These are phyloP conservation scores for Aspergillus sp. DNA, from an alignment of 2,329 filamentous ascomycete genomes.

Conservation along the genomic window DNA sequence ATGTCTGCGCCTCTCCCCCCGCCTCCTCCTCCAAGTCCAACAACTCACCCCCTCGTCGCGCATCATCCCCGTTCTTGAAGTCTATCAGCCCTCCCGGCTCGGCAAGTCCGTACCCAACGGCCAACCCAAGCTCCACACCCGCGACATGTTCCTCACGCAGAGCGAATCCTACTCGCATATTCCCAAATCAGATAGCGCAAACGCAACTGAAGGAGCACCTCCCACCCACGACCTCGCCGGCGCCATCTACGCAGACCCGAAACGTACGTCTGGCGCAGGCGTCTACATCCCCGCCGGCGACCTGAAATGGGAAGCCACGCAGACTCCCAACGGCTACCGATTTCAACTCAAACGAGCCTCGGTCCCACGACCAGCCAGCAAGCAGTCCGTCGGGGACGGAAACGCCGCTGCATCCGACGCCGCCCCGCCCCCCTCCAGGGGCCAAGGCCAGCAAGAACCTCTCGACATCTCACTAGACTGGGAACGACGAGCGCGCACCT, in stretches of 20 bases:
- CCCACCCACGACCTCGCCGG: neutral
- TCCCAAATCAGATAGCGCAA: neutral
- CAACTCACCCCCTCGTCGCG: slow-evolving; percentile 24
- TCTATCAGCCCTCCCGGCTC: slow-evolving; percentile 30
- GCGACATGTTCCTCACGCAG: slow-evolving; percentile 30
- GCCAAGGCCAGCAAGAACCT: neutral
- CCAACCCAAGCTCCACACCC: slow-evolving; percentile 22
- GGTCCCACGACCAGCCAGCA: neutral
- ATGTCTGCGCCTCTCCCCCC: slow-evolving; percentile 27
- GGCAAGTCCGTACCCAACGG: slow-evolving; percentile 21
- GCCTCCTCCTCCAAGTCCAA: slow-evolving; percentile 34
- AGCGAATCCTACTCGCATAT: slow-evolving; percentile 24
- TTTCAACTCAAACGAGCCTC: slow-evolving; percentile 1
- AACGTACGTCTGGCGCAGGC: neutral
- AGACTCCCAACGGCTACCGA: slow-evolving; percentile 1
- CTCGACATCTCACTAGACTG: slow-evolving; percentile 8
- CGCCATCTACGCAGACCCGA: slow-evolving; percentile 7
- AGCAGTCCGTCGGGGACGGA: no score
- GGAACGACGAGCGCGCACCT: slow-evolving; percentile 11
- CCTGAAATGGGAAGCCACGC: neutral
- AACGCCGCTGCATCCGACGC: neutral
- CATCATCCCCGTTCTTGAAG: slow-evolving; percentile 30
- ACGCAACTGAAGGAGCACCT: neutral
- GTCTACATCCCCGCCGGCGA: slow-evolving; percentile 5
- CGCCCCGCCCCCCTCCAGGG: neutral